These are phyloP conservation scores for Populus hybrid DNA, from an alignment of 441 rosid genomes.

Conservation along the genomic window DNA sequence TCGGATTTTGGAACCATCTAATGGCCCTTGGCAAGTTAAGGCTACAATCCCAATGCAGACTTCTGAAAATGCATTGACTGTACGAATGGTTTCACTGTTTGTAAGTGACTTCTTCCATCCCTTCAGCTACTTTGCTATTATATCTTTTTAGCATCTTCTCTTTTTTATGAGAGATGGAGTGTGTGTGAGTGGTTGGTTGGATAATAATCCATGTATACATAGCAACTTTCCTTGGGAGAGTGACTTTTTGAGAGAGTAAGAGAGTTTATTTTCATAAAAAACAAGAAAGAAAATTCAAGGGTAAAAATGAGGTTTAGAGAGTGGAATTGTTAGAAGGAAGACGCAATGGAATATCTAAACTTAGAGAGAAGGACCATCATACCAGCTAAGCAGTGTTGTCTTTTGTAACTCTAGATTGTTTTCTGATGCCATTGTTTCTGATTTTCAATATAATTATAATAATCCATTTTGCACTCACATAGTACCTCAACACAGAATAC, in stretches of 20 bases:
- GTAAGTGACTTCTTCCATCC: slow-evolving; percentile 53
- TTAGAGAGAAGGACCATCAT: neutral
- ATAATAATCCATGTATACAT: neutral
- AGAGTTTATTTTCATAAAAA: neutral
- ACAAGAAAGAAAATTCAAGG: neutral
- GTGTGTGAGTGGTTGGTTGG: neutral
- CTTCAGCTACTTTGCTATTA: slow-evolving; percentile 7
- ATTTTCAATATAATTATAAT: neutral
- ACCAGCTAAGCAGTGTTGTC: neutral
- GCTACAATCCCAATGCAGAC: slow-evolving; percentile 97
- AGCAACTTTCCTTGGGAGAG: neutral
- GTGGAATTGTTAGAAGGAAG: neutral
- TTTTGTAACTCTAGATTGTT: neutral
- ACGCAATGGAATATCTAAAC: neutral
- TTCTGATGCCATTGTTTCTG: neutral
- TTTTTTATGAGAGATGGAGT: slow-evolving; percentile 11
- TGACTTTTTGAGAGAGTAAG: neutral
- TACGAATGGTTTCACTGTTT: slow-evolving; percentile 82
- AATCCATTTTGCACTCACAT: slow-evolving; percentile 19
- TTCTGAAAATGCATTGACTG: slow-evolving; percentile 93
- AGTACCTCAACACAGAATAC: slow-evolving; percentile 58
- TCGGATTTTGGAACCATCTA: slow-evolving; percentile 86
- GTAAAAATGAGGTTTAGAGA: neutral
- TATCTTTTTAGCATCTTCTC: slow-evolving; percentile 12
- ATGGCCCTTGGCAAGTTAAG: slow-evolving; percentile 94